phyloP scores from a whole-genome alignment of 306 rosid genomes.

The Oxytropis ochrocephala region DNA sequence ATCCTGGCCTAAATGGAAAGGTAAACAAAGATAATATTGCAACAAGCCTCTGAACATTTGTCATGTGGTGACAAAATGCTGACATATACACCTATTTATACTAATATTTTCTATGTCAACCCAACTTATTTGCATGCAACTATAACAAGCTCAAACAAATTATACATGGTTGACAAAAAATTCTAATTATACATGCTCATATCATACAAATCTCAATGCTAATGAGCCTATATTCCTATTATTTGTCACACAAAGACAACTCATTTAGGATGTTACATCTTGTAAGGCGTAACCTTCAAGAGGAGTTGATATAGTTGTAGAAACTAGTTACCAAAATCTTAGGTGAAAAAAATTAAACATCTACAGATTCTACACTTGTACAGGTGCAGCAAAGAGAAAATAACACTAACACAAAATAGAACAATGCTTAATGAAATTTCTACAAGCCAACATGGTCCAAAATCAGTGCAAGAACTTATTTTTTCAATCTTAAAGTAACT shows the following conservation, averaged over 20 bases:
- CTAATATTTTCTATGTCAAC: not conserved
- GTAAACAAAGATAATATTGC: not conserved
- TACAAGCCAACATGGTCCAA: slow-evolving; percentile 24
- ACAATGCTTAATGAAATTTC: slow-evolving; percentile 9
- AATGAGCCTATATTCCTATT: not conserved
- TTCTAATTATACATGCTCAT: not conserved
- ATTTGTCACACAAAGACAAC: not conserved
- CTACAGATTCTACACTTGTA: not conserved
- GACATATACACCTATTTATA: not conserved
- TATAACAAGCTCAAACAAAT: not conserved
- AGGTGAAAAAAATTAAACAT: not conserved
- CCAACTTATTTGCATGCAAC: not conserved
- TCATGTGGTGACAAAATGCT: not conserved
- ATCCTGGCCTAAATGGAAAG: not conserved
- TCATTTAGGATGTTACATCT: not conserved
- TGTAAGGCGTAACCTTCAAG: not conserved
- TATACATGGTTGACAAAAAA: not conserved
- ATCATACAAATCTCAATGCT: not conserved
- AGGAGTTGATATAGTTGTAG: not conserved
- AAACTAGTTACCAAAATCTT: not conserved
- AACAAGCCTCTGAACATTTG: not conserved
- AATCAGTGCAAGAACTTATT: slow-evolving; percentile 38
- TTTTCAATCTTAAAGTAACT: slow-evolving; percentile 21
- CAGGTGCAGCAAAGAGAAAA: not conserved
- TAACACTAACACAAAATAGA: not conserved